Evolutionary conservation across 176 grass and related monocot species (phyloP).

Genomic region (Carex myosuroides): DNA sequence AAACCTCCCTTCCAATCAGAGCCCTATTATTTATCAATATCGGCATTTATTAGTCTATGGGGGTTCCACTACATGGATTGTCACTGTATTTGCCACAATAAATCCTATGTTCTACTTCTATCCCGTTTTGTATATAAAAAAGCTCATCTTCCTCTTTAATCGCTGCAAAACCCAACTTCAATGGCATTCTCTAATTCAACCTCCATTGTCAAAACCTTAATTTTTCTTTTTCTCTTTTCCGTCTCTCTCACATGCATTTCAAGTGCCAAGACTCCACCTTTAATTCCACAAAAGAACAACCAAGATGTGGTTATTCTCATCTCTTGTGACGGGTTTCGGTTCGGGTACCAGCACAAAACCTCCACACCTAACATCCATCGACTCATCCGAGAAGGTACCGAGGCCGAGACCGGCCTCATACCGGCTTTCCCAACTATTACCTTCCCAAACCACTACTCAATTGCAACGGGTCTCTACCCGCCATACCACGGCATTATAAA

Average conservation of each 20-base stretch:
- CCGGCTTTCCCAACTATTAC: constrained; percentile 77
- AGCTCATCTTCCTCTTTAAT: neutral
- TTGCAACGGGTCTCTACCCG: constrained; percentile 81
- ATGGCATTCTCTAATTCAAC: neutral
- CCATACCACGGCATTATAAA: constrained; percentile 87
- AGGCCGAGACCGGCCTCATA: constrained; percentile 52
- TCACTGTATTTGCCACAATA: neutral
- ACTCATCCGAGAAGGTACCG: constrained; percentile 68
- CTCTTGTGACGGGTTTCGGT: constrained; percentile 88
- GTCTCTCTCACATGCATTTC: constrained; percentile 8
- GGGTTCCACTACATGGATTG: no score
- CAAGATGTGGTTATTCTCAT: constrained; percentile 58
- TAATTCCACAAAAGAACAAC: constrained; percentile 36
- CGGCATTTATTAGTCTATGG: no score
- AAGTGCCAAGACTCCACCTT: neutral
- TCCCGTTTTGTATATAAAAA: neutral
- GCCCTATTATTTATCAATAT: no score
- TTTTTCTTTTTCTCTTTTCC: constrained; percentile 19
- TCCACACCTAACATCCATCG: constrained; percentile 52
- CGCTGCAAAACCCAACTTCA: neutral
- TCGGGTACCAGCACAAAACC: constrained; percentile 77
- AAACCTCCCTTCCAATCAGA: no score
- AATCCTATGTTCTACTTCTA: neutral
- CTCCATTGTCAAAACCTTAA: neutral
- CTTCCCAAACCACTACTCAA: constrained; percentile 98